Evolutionary conservation across 441 rosid species (phyloP).

Genomic region (Croton setiger): DNA sequence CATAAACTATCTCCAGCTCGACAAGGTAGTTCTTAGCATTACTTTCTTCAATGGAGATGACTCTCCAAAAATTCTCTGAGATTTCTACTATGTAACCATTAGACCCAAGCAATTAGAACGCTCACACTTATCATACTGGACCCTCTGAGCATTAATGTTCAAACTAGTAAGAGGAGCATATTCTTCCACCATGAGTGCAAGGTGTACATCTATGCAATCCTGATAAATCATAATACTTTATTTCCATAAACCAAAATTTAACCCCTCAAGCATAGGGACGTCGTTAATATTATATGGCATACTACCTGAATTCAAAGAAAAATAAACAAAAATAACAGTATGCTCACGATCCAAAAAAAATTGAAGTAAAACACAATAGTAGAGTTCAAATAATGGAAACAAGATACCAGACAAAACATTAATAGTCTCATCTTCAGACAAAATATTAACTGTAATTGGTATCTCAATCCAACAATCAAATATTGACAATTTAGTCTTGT

Average conservation of each 20-base stretch:
- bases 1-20: neutral
- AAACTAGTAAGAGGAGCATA: neutral
- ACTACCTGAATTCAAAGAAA: neutral
- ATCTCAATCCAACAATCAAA: too few relatives aligned
- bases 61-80: too few relatives aligned
- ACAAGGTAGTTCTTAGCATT: too few relatives aligned
- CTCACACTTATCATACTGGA: neutral
- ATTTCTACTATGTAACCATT: too few relatives aligned
- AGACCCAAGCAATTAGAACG: neutral
- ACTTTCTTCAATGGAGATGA: neutral
- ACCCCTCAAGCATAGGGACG: neutral
- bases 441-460: neutral
- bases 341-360: neutral
- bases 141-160: neutral
- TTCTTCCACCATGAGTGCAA: neutral
- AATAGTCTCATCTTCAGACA: neutral
- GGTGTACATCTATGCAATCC: too few relatives aligned
- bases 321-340: too few relatives aligned
- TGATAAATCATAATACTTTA: too few relatives aligned
- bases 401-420: neutral
- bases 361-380: neutral
- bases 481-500: too few relatives aligned
- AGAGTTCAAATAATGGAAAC: constrained; percentile 1
- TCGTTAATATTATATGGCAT: neutral
- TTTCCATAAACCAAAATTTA: neutral